Percentiles rank a stretch among this genome's conserved stretches.
These are phyloP conservation scores for Suillus hirtellus DNA, from an alignment of 768 basidiomycete genomes.

Conservation along the genomic window DNA sequence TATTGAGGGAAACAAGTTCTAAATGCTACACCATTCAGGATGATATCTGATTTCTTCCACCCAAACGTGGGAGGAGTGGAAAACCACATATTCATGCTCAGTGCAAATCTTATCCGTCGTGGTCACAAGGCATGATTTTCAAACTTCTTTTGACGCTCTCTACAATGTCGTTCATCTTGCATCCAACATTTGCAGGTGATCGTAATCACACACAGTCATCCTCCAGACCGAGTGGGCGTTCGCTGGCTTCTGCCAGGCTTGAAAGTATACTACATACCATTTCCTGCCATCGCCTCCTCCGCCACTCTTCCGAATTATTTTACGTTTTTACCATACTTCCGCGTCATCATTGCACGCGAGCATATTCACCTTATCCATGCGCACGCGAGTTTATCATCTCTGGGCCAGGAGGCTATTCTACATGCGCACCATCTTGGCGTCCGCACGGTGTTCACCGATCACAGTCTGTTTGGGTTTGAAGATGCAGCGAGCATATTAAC, in stretches of 20 bases:
- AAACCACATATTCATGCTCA: constrained; percentile 93
- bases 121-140: constrained; percentile 74
- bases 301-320: constrained; percentile 96
- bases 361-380: constrained; percentile 86
- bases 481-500: constrained; percentile 97
- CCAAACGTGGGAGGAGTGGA: constrained; percentile 95
- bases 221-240: constrained; percentile 82
- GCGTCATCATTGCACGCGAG: constrained; percentile 86
- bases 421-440: constrained; percentile 87
- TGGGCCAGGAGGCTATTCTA: constrained; percentile 91
- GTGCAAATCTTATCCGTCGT: constrained; percentile 72
- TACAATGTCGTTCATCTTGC: neutral
- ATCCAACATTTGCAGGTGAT: constrained; percentile 61
- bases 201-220: constrained; percentile 91
- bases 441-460: constrained; percentile 94
- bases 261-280: constrained; percentile 94
- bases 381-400: constrained; percentile 85
- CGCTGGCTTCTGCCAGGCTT: constrained; percentile 85
- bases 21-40: constrained; percentile 45
- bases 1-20: neutral
- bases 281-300: constrained; percentile 83
- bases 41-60: constrained; percentile 97
- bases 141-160: neutral
- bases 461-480: constrained; percentile 94
- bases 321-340: constrained; percentile 87